Conservation (phyloP, 352 stramenopile species). For the Globisporangium parvum region DNA sequence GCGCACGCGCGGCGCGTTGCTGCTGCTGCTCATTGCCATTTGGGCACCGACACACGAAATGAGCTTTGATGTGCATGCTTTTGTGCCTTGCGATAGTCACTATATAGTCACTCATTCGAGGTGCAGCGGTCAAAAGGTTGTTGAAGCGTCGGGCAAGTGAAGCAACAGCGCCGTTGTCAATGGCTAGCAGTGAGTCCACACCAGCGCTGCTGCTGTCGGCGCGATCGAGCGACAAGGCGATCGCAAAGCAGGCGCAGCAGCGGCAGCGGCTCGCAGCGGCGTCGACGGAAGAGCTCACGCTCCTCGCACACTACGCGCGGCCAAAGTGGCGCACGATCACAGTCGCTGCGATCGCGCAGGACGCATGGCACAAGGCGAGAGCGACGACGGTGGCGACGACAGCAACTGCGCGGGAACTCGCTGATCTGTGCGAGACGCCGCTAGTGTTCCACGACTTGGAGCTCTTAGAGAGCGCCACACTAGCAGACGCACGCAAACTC, state of each 20-base stretch:
- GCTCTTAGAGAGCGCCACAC: constrained; percentile 17
- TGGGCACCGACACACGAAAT: too few relatives aligned
- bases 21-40: too few relatives aligned
- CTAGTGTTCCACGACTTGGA: constrained; percentile 10
- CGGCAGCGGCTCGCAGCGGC: constrained; percentile 1
- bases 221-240: too few relatives aligned
- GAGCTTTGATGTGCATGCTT: neutral
- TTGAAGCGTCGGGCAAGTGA: too few relatives aligned
- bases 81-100: neutral
- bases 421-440: neutral
- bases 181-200: too few relatives aligned
- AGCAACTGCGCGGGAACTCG: too few relatives aligned
- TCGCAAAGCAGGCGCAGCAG: neutral
- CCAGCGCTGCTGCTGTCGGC: too few relatives aligned
- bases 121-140: too few relatives aligned
- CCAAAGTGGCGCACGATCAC: constrained; percentile 2
- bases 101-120: neutral
- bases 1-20: constrained; percentile 11
- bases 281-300: constrained; percentile 3
- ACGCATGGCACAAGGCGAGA: too few relatives aligned
- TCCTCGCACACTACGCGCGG: constrained; percentile 1
- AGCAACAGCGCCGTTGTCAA: too few relatives aligned
- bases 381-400: too few relatives aligned
- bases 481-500: constrained; percentile 24
- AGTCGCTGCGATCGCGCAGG: neutral